These are phyloP conservation scores for Neurospora intermedia DNA, from an alignment of 495 filamentous ascomycete genomes.

Conservation along the genomic window DNA sequence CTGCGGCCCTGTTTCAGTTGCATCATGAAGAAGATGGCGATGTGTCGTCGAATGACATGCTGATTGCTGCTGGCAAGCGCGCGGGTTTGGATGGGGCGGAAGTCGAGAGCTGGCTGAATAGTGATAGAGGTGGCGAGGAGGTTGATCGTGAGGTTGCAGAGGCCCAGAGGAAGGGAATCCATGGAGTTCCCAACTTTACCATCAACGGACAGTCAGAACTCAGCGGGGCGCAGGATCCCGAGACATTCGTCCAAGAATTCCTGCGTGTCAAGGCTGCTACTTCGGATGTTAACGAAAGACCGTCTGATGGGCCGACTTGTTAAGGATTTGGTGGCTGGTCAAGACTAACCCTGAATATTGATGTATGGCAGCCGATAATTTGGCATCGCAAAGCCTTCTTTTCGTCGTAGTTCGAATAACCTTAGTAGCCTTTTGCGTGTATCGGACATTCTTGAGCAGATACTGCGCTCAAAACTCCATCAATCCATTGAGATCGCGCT, in stretches of 20 bases:
- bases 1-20: conserved; percentile 56
- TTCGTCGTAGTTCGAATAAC: not conserved
- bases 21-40: conserved; percentile 75
- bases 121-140: conserved; percentile 51
- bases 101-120: conserved; percentile 50
- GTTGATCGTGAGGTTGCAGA: conserved; percentile 60
- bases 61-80: conserved; percentile 49
- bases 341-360: not conserved
- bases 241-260: conserved; percentile 47
- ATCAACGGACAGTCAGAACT: conserved; percentile 52
- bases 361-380: not conserved
- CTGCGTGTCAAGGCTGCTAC: conserved; percentile 32
- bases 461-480: conserved; percentile 22
- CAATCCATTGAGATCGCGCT: conserved; percentile 65
- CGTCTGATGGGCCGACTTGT: conserved; percentile 2
- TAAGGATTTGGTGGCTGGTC: not conserved
- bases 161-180: conserved; percentile 47
- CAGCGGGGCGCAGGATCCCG: conserved; percentile 53
- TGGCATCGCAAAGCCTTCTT: not conserved
- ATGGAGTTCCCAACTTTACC: conserved; percentile 66
- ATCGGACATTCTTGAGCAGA: not conserved
- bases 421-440: not conserved
- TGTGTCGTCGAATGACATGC: conserved; percentile 52
- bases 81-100: conserved; percentile 52
- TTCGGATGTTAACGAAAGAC: conserved; percentile 6